Percentiles rank a stretch among this genome's conserved stretches.
Conservation (phyloP, 208 protist species). For the Lotmaria passim region DNA sequence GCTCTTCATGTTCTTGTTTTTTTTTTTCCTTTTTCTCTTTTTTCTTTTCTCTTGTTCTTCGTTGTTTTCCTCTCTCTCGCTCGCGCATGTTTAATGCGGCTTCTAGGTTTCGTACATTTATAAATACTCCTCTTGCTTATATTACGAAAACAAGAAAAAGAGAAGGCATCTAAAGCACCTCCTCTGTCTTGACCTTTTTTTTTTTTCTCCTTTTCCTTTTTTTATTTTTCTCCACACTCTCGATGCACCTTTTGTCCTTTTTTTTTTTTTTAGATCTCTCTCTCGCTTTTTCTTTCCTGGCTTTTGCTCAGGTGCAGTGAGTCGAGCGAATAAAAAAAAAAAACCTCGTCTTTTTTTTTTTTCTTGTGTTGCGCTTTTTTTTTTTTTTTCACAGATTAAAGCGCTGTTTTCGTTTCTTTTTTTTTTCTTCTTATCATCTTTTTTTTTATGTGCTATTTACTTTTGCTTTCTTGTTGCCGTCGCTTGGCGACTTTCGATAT, state of each 20-base stretch:
- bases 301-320: not conserved
- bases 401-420: not conserved
- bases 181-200: not conserved
- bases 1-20: not conserved
- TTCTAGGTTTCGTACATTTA: no score
- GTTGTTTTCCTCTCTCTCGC: not conserved
- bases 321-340: not conserved
- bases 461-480: slow-evolving; percentile 7
- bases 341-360: not conserved
- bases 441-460: slow-evolving; percentile 11
- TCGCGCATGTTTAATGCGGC: no score
- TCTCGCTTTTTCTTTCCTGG: not conserved
- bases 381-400: not conserved
- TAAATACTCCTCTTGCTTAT: no score
- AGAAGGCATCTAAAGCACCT: no score
- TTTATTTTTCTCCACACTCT: not conserved
- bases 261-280: not conserved
- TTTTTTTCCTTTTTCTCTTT: not conserved
- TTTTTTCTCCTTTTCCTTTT: not conserved
- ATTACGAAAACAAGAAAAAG: no score
- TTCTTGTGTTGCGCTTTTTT: not conserved
- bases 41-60: slow-evolving; percentile 9
- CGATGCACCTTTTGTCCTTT: not conserved
- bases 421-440: slow-evolving; percentile 7
- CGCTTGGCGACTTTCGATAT: not conserved